Base-by-base conservation (phyloP, 176 grass and related monocot species). In the Thalia dealbata region DNA sequence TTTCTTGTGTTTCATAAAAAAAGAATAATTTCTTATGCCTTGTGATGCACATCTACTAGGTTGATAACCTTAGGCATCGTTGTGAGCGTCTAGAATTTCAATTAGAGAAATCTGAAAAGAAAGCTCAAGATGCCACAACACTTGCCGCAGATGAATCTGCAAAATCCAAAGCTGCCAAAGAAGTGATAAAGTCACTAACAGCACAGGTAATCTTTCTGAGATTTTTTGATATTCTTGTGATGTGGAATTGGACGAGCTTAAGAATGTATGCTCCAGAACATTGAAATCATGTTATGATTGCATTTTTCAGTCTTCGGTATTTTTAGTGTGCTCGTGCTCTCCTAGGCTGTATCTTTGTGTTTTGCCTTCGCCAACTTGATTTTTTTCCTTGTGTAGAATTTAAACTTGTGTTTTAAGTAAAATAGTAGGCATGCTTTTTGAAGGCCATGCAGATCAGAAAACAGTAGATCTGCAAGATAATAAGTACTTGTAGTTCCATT, bases 181-280 rank as follows among this genome's bases (percentile, higher is more conserved):
- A 99, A 60, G 95, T 88, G n/a, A 99, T 99, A 82, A 97, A 99
- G 78, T 84, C 90, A 55, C 65, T 99, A 48, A 93, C 90, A 41
- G 81, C 87, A 42, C 87, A 99, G 95, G 95, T 93, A 79, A 64
- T 64, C 32, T 78, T 75, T 61, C 11, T 32, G 50, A 22, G 14
- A 18, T 10, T 70, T 46, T 5, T 26, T n/a, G 10, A 50, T 12
- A 50, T 66, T 32, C 19, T 32, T 66, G 10, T 35, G 22, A 44
- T 70, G 23, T 7, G 18, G 67, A 65, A 26, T 65, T 28, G 62
- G 35, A 32, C 35, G 28, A 65, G 10, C 28, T 65, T 65, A n/a
- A 65, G 16, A 65, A 32, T 35, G 28, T 32, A 65, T 65, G 14
- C 26, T 65, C 28, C 7, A 8, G 62, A 65, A 65, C 62, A 28